A percentile compares a stretch with the other conserved stretches of the same genome.
These are phyloP conservation scores for Aquilaria yunnanensis DNA, from an alignment of 345 rosid species.

Conservation along the genomic window DNA sequence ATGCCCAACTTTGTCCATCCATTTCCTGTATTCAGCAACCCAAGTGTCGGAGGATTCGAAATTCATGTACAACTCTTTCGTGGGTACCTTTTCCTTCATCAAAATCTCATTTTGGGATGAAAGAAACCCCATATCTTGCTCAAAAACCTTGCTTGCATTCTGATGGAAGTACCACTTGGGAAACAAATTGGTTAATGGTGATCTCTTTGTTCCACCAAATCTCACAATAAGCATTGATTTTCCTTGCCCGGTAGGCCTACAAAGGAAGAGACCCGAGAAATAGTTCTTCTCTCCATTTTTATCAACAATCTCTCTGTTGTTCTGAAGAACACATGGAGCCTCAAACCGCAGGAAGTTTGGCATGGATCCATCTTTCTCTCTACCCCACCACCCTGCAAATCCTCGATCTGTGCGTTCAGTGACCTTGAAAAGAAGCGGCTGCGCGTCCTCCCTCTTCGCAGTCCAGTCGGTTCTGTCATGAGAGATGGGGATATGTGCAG, in stretches of 20 bases:
- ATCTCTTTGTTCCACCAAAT: slow-evolving; percentile 67
- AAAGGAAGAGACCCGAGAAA: slow-evolving; percentile 73
- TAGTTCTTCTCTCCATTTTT: slow-evolving; percentile 68
- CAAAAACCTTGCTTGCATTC: slow-evolving; percentile 78
- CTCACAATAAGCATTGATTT: slow-evolving; percentile 91
- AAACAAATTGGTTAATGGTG: slow-evolving; percentile 39
- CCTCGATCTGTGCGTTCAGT: slow-evolving; percentile 67
- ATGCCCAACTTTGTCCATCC: slow-evolving; percentile 98
- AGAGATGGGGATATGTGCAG: slow-evolving; percentile 91
- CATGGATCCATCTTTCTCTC: slow-evolving; percentile 44
- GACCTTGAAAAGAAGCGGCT: slow-evolving; percentile 67
- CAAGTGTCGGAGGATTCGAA: slow-evolving; percentile 83
- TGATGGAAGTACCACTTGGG: slow-evolving; percentile 90
- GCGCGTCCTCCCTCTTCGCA: slow-evolving; percentile 87
- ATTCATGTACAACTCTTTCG: slow-evolving; percentile 69
- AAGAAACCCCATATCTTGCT: slow-evolving; percentile 94
- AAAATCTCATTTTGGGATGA: slow-evolving; percentile 85
- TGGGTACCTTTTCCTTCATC: slow-evolving; percentile 77
- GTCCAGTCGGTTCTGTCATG: slow-evolving; percentile 87
- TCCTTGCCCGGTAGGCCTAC: slow-evolving; percentile 95
- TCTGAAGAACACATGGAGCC: slow-evolving; percentile 82
- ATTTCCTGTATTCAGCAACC: slow-evolving; percentile 87
- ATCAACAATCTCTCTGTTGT: slow-evolving; percentile 52
- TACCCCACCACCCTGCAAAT: slow-evolving; percentile 90
- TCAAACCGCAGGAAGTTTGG: slow-evolving; percentile 56